Evolutionary conservation across 768 basidiomycete genomes (phyloP), one percentile per base, ranked within the genome.

Genomic region (Suillus ampliporus): DNA sequence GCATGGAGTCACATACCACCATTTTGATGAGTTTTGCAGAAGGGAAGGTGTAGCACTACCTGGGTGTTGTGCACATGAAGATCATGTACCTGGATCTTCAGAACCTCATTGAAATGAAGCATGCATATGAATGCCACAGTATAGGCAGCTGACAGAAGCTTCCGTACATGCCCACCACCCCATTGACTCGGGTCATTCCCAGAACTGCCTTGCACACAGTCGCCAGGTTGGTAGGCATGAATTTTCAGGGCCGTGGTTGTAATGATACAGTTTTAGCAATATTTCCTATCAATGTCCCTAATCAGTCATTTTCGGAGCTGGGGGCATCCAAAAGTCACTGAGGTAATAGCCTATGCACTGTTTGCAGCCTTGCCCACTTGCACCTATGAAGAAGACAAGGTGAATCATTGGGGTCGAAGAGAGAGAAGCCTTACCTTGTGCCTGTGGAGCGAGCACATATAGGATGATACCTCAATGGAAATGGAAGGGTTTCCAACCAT

Each of bases 81-180:
- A 19, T 79, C 62, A n/a, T 75, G 67, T 5, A 65, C 31, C 41
- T 72, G 66, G 19, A 79, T 74, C 47, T 77, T 77, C 1, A 79
- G 66, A 1, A 74, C 77, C 48, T 79, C 76, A 57, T 78, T 75
- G 53, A 75, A 69, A 4, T 71, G 73, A 0, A 78, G 67, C 10
- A 79, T 51, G 53, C 77, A 79, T 0, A 74, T n/a, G 53, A 77
- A 79, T 4, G 77, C 67, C 14, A 78, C 46, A 1, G 71, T 71
- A 43, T 78, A 79, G 3, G 73, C 72, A 0, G 75, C 72, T 11
- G 73, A 71, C 0, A 78, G 66, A n/a, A 76, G 69, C 15, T 60
- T 60, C 1, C 72, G 65, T 4, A 65, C 68, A 1, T 68, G 59
- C 8, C 69, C 67, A 11, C 78, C 77, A 47, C 72, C 74, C 76